Conservation (phyloP, 441 rosid species). For the Populus tomentosa region DNA sequence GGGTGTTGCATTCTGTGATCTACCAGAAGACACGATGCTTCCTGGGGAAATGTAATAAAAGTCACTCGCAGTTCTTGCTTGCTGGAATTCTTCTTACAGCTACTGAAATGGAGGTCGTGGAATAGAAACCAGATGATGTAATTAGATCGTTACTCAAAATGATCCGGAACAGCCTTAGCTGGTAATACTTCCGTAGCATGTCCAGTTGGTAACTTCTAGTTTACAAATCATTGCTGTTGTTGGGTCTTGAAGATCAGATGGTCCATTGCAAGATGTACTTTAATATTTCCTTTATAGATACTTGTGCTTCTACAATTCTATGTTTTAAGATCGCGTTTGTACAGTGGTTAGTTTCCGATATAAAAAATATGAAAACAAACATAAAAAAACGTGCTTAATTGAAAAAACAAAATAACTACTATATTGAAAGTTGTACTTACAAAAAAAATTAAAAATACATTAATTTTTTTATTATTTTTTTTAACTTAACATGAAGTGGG, state of each 20-base stretch:
- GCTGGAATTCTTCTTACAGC: neutral
- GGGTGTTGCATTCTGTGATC: constrained; percentile 90
- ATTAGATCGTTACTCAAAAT: neutral
- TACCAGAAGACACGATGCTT: constrained; percentile 97
- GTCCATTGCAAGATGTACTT: neutral
- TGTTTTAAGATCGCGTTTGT: neutral
- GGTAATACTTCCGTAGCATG: neutral
- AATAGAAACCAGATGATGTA: neutral
- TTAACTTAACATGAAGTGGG: too few species aligned
- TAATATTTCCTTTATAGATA: neutral
- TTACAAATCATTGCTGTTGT: neutral
- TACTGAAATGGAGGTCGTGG: neutral
- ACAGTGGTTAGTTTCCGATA: neutral
- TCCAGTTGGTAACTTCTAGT: neutral
- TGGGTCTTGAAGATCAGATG: neutral
- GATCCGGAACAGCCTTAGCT: neutral
- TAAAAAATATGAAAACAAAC: neutral
- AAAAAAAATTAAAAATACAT: too few species aligned
- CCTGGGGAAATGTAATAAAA: constrained; percentile 72
- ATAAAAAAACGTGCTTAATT: too few species aligned
- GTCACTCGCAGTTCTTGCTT: neutral
- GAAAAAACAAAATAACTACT: neutral
- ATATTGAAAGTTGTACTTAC: neutral
- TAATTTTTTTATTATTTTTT: too few species aligned
- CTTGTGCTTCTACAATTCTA: neutral